These are phyloP conservation scores for Penicillium crustosum DNA, from an alignment of 2,329 filamentous ascomycete species.

Conservation along the genomic window DNA sequence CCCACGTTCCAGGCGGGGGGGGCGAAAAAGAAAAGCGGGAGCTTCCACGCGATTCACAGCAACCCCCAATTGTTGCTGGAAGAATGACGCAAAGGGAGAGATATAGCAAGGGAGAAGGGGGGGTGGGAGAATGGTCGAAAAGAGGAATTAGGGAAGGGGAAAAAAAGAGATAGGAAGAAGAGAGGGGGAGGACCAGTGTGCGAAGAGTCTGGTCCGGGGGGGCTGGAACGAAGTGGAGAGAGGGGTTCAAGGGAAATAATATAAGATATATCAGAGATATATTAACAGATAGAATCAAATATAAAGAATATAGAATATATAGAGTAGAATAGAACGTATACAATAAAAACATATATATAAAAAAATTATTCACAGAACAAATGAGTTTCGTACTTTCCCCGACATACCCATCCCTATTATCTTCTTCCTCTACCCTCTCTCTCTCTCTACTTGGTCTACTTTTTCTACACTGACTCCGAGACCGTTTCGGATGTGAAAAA, in stretches of 20 bases:
- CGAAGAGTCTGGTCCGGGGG: constrained; percentile 22
- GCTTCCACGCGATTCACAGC: constrained; percentile 8
- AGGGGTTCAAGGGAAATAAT: constrained; percentile 2
- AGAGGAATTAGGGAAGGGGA: neutral
- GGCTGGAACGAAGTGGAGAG: constrained; percentile 25
- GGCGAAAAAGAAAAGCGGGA: constrained; percentile 10
- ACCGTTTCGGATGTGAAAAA: neutral
- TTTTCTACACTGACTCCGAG: neutral
- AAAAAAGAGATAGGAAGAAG: constrained; percentile 5
- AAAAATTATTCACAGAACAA: neutral
- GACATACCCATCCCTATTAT: neutral
- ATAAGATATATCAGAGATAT: neutral
- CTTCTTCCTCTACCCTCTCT: neutral
- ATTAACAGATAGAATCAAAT: no score
- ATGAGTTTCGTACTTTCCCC: neutral
- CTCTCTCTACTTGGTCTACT: neutral
- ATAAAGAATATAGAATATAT: no score
- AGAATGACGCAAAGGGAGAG: neutral
- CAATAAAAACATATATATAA: neutral
- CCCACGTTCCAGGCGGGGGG: constrained; percentile 17
- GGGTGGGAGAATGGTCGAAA: neutral
- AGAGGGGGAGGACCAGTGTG: constrained; percentile 13
- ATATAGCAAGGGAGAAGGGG: neutral
- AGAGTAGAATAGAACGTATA: neutral
- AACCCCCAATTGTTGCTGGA: constrained; percentile 7